phyloP scores from a whole-genome alignment of 2,329 filamentous ascomycete species.

The Cladosporium sp. region DNA sequence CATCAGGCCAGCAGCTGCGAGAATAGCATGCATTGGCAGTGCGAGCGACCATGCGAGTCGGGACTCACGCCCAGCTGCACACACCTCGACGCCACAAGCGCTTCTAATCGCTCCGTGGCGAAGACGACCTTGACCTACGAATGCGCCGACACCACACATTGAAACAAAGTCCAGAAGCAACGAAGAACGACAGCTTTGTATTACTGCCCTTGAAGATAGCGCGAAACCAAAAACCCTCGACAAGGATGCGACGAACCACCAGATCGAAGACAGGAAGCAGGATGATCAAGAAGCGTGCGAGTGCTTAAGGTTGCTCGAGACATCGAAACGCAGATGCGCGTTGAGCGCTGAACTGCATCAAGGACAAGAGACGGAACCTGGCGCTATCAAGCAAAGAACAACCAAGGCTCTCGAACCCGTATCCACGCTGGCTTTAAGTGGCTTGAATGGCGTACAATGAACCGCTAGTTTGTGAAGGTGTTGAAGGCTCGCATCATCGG shows the following conservation, averaged over 20 bases:
- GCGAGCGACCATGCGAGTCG: neutral
- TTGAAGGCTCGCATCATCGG: neutral
- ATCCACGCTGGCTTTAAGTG: neutral
- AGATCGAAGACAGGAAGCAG: neutral
- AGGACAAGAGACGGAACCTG: neutral
- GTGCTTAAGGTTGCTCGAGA: neutral
- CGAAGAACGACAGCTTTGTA: neutral
- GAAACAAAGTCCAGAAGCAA: neutral
- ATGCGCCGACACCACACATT: neutral
- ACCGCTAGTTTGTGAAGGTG: neutral
- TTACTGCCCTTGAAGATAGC: neutral
- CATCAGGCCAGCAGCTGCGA: neutral
- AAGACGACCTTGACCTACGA: neutral
- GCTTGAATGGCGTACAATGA: neutral
- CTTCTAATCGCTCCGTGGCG: neutral
- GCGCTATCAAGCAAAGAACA: neutral
- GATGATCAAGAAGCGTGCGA: neutral
- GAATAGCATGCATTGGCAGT: neutral
- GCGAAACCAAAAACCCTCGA: neutral
- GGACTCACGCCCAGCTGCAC: neutral
- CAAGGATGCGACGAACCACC: neutral
- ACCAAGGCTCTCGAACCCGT: neutral
- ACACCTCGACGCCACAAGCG: neutral
- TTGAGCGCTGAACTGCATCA: neutral
- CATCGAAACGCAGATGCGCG: neutral